Percentiles rank a stretch among this genome's conserved stretches.
phyloP scores from a whole-genome alignment of 139 green algal species.

The Micractinium sp. region DNA sequence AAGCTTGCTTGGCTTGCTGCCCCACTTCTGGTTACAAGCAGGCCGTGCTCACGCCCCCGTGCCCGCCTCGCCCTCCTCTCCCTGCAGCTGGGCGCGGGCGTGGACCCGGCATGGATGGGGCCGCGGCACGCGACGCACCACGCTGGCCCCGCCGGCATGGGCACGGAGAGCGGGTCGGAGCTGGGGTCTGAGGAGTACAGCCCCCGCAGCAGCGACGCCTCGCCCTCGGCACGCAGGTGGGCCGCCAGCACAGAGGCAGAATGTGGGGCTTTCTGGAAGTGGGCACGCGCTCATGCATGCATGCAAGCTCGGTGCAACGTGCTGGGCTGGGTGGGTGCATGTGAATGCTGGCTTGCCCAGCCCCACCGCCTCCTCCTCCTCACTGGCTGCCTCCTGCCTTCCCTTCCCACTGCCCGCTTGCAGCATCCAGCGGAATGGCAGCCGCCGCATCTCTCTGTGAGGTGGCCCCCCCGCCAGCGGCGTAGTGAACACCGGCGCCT shows the following conservation, averaged over 20 bases:
- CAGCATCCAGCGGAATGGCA: slow-evolving; percentile 34
- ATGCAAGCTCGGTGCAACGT: not conserved
- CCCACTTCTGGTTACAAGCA: no score
- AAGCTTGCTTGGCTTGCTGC: no score
- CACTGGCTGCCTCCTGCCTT: not conserved
- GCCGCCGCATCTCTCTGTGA: slow-evolving; percentile 35
- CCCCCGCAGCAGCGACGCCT: slow-evolving; percentile 33
- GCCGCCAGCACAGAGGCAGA: no score
- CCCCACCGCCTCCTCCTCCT: not conserved
- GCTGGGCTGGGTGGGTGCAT: not conserved
- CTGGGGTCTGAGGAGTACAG: slow-evolving; percentile 26
- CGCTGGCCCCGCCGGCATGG: not conserved
- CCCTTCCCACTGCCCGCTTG: not conserved
- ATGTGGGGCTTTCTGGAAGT: not conserved
- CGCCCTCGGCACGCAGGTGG: slow-evolving; percentile 28
- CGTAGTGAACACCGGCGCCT: not conserved
- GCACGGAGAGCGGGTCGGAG: not conserved
- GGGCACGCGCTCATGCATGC: no score
- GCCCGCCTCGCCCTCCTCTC: not conserved
- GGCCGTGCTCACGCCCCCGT: not conserved
- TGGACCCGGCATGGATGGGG: slow-evolving; percentile 22
- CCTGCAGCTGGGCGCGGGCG: slow-evolving; percentile 28
- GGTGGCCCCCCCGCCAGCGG: not conserved
- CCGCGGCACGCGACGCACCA: not conserved
- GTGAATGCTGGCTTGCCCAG: not conserved